A percentile compares a stretch with the other conserved stretches of the same genome.
phyloP scores from a whole-genome alignment of 148 eudicot species.

The Camellia japonica region DNA sequence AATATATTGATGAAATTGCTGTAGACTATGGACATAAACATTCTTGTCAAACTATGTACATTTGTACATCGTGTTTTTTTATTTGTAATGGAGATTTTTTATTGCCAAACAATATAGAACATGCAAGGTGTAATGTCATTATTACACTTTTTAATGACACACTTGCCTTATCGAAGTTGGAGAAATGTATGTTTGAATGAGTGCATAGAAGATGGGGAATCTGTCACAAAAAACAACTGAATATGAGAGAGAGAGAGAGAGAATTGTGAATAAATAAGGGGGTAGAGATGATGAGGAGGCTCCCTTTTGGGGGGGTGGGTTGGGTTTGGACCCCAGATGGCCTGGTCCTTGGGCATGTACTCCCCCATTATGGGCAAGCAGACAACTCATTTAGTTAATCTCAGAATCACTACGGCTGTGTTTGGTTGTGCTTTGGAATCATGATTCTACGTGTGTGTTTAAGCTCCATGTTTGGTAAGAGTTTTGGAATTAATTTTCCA shows the following conservation, averaged over 20 bases:
- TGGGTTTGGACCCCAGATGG: neutral
- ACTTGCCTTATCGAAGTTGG: too few species aligned
- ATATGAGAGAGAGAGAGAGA: neutral
- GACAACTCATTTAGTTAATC: too few species aligned
- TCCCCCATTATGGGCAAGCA: neutral
- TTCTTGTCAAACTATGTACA: too few species aligned
- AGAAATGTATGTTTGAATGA: slow-evolving; percentile 8
- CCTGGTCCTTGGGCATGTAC: neutral
- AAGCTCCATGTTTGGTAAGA: too few species aligned
- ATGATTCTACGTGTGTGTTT: too few species aligned
- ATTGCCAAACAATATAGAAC: neutral
- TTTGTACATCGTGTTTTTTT: too few species aligned
- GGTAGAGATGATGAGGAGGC: neutral
- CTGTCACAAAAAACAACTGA: neutral
- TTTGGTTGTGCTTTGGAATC: too few species aligned
- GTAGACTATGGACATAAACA: too few species aligned
- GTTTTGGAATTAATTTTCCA: too few species aligned
- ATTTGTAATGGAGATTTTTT: too few species aligned
- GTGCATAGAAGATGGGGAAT: neutral
- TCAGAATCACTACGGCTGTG: too few species aligned
- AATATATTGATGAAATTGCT: too few species aligned
- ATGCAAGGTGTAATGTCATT: slow-evolving; percentile 1
- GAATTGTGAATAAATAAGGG: neutral
- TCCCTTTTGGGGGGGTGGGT: neutral
- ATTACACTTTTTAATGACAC: neutral